These are phyloP conservation scores for Phanerodontia chrysosporium DNA, from an alignment of 768 basidiomycete species.

Conservation along the genomic window DNA sequence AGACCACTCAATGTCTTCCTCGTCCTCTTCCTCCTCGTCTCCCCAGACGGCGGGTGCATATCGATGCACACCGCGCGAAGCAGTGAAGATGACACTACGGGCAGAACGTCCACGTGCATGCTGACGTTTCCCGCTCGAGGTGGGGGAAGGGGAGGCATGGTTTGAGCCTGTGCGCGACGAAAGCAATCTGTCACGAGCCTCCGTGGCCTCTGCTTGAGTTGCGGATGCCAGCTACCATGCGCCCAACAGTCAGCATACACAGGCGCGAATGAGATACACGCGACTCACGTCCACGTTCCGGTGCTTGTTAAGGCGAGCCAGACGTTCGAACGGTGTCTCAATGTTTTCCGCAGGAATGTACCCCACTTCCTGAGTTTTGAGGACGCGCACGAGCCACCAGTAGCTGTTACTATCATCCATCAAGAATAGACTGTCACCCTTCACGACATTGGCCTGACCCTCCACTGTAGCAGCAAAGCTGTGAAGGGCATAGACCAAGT, in stretches of 20 bases:
- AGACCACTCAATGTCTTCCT: constrained; percentile 59
- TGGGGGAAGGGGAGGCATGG: constrained; percentile 45
- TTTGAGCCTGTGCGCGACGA: constrained; percentile 45
- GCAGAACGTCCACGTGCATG: constrained; percentile 30
- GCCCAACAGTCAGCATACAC: background rate
- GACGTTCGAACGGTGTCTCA: constrained; percentile 94
- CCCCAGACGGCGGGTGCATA: constrained; percentile 84
- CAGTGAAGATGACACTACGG: constrained; percentile 64
- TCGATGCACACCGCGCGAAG: constrained; percentile 60
- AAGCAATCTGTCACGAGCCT: constrained; percentile 50
- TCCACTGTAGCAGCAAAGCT: constrained; percentile 98
- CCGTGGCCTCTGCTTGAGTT: constrained; percentile 60
- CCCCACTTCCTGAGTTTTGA: constrained; percentile 97
- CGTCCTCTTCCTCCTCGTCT: constrained; percentile 60
- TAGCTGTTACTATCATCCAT: constrained; percentile 99
- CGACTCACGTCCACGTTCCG: constrained; percentile 88
- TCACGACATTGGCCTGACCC: constrained; percentile 97
- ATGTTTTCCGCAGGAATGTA: constrained; percentile 99
- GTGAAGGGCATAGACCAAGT: constrained; percentile 89
- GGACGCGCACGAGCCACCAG: constrained; percentile 99
- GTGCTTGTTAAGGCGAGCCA: constrained; percentile 94
- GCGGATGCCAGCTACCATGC: constrained; percentile 61
- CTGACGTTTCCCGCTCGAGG: constrained; percentile 26
- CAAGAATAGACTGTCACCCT: constrained; percentile 92
- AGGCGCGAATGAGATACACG: too few relatives aligned